Percentiles rank a stretch among this genome's conserved stretches.
Evolutionary conservation across 768 basidiomycete species (phyloP).

Genomic region (Calvatia gigantea): DNA sequence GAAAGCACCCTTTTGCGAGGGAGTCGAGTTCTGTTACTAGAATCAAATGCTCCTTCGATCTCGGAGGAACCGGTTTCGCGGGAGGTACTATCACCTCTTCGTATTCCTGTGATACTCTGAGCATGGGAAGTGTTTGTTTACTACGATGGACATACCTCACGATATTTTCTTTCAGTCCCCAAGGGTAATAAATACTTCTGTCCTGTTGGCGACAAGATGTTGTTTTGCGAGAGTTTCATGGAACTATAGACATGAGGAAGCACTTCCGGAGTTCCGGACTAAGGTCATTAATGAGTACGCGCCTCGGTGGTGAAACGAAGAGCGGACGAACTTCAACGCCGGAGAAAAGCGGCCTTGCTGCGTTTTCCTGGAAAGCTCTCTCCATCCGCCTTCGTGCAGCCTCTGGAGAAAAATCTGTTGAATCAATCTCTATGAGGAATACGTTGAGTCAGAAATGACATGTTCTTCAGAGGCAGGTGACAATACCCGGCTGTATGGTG

Average conservation of each 20-base stretch:
- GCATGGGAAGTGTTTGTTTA: not conserved
- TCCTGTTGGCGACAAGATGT: conserved; percentile 68
- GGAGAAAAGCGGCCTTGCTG: conserved; percentile 62
- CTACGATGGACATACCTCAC: conserved; percentile 49
- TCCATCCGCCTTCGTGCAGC: conserved; percentile 63
- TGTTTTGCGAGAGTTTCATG: conserved; percentile 58
- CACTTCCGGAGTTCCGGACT: conserved; percentile 46
- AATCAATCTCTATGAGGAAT: not conserved
- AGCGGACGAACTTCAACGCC: conserved; percentile 34
- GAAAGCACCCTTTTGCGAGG: conserved; percentile 79
- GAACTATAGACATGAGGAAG: conserved; percentile 86
- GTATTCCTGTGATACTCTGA: conserved; percentile 52
- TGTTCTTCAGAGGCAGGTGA: not conserved
- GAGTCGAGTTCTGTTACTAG: conserved; percentile 70
- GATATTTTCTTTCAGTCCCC: conserved; percentile 66
- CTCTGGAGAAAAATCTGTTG: conserved; percentile 6
- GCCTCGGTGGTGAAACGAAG: not conserved
- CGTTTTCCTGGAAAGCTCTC: conserved; percentile 54
- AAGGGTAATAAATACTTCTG: conserved; percentile 78
- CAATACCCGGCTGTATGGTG: not conserved
- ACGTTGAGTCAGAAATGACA: not conserved
- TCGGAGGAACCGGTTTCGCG: conserved; percentile 71
- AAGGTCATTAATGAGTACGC: conserved; percentile 27
- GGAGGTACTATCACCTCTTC: conserved; percentile 93
- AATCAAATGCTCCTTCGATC: conserved; percentile 66